These are phyloP conservation scores for Cydonia oblonga DNA, from an alignment of 331 rosid species.

Conservation along the genomic window DNA sequence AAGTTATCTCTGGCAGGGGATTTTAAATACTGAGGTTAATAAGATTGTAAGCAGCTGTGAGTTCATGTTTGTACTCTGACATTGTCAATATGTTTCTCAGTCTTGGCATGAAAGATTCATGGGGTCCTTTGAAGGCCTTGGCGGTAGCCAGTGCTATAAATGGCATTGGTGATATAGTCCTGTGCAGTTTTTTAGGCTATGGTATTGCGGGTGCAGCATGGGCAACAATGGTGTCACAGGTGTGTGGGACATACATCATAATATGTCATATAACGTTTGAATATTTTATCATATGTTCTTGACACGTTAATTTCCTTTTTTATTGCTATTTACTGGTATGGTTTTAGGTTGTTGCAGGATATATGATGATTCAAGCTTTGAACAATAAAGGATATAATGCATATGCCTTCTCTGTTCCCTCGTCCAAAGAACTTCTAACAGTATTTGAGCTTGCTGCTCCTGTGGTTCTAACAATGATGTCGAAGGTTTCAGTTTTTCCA, in stretches of 20 bases:
- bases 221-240: slow-evolving; percentile 87
- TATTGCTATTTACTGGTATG: slow-evolving; percentile 1
- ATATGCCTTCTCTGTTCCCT: slow-evolving; percentile 53
- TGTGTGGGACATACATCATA: too few species aligned
- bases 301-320: background rate
- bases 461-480: slow-evolving; percentile 64
- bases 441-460: slow-evolving; percentile 76
- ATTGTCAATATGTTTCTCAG: slow-evolving; percentile 24
- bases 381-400: slow-evolving; percentile 66
- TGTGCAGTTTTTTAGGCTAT: slow-evolving; percentile 64
- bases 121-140: slow-evolving; percentile 97
- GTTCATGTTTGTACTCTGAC: slow-evolving; percentile 1
- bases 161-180: slow-evolving; percentile 49
- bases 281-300: background rate
- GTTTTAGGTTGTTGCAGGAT: slow-evolving; percentile 67
- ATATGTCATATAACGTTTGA: too few species aligned
- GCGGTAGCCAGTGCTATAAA: slow-evolving; percentile 66
- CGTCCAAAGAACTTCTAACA: slow-evolving; percentile 41
- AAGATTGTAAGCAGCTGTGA: background rate
- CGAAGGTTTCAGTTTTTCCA: slow-evolving; percentile 48
- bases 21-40: background rate
- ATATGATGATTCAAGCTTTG: slow-evolving; percentile 69
- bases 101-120: slow-evolving; percentile 99
- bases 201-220: slow-evolving; percentile 97
- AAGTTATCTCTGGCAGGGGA: background rate